These are phyloP conservation scores for Pseudogymnoascus sp. DNA, from an alignment of 2,329 filamentous ascomycete genomes.

Conservation along the genomic window DNA sequence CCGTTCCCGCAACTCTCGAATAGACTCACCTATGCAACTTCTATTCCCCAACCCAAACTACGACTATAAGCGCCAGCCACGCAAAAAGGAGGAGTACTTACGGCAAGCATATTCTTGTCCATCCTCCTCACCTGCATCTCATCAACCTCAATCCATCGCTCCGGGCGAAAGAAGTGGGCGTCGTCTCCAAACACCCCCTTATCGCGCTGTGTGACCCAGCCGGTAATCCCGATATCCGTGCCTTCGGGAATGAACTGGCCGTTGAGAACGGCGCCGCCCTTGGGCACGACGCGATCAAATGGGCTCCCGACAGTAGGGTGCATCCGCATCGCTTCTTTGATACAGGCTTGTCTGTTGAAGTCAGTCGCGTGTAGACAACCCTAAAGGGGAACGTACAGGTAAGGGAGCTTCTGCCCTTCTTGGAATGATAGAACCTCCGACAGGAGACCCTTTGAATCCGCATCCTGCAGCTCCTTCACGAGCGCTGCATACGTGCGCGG, in stretches of 20 bases:
- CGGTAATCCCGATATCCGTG: constrained; percentile 9
- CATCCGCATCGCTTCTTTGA: constrained; percentile 11
- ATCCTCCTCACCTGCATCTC: neutral
- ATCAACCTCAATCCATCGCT: constrained; percentile 32
- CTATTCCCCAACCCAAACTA: neutral
- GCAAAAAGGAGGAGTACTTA: neutral
- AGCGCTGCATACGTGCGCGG: constrained; percentile 11
- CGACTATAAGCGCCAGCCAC: neutral
- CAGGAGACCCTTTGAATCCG: constrained; percentile 4
- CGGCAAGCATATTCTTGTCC: neutral
- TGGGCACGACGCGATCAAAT: constrained; percentile 8
- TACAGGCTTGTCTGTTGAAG: constrained; percentile 7
- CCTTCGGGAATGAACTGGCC: constrained; percentile 8
- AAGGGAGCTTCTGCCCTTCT: constrained; percentile 9
- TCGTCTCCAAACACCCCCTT: constrained; percentile 29
- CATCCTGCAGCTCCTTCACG: constrained; percentile 11
- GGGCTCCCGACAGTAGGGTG: constrained; percentile 9
- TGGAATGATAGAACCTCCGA: constrained; percentile 8
- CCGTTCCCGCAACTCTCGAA: too few species aligned
- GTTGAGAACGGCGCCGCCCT: constrained; percentile 9
- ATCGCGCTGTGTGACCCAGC: constrained; percentile 25
- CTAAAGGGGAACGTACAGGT: constrained; percentile 9
- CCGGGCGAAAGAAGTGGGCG: constrained; percentile 31
- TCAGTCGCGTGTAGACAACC: neutral
- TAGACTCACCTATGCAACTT: neutral